A percentile compares a stretch with the other conserved stretches of the same genome.
Evolutionary conservation across 23 red algal genomes (phyloP).

Genomic region (Gracilaria domingensis): DNA sequence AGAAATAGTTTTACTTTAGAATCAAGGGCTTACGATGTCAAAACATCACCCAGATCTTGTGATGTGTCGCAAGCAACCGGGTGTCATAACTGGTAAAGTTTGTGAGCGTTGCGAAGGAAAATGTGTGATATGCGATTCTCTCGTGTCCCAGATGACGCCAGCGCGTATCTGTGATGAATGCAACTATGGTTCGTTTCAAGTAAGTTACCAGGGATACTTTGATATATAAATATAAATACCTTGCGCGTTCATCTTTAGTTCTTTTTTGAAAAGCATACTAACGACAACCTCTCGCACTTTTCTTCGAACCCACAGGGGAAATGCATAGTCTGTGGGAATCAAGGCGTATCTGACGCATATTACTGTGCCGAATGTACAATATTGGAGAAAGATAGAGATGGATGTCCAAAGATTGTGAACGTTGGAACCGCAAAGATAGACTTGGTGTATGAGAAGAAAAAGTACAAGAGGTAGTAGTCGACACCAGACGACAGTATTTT

Average conservation of each 20-base stretch:
- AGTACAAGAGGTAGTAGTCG: constrained; percentile 72
- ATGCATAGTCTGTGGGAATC: constrained; percentile 88
- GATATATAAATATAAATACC: neutral
- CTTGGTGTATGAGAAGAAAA: constrained; percentile 89
- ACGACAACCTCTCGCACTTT: neutral
- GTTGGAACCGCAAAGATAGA: constrained; percentile 92
- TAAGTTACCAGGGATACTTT: constrained; percentile 34
- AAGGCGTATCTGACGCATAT: constrained; percentile 88
- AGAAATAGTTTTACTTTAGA: neutral
- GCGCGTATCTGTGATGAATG: constrained; percentile 94
- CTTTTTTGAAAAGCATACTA: neutral
- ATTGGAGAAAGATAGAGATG: constrained; percentile 91
- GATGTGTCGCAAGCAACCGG: constrained; percentile 95
- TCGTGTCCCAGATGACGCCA: constrained; percentile 73
- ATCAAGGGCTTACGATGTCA: constrained; percentile 48
- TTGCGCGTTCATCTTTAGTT: constrained; percentile 11
- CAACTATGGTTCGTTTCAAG: constrained; percentile 76
- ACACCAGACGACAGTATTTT: neutral
- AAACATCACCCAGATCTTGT: constrained; percentile 92
- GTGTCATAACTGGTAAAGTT: constrained; percentile 72
- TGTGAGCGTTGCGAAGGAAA: constrained; percentile 93
- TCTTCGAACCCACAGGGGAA: constrained; percentile 38
- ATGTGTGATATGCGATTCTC: constrained; percentile 90
- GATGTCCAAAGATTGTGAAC: constrained; percentile 94
- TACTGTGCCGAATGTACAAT: constrained; percentile 89